Evolutionary conservation across 257 asterid genomes (phyloP), one percentile per base, ranked within the genome.

Genomic region (Nyctanthes arbortristis): DNA sequence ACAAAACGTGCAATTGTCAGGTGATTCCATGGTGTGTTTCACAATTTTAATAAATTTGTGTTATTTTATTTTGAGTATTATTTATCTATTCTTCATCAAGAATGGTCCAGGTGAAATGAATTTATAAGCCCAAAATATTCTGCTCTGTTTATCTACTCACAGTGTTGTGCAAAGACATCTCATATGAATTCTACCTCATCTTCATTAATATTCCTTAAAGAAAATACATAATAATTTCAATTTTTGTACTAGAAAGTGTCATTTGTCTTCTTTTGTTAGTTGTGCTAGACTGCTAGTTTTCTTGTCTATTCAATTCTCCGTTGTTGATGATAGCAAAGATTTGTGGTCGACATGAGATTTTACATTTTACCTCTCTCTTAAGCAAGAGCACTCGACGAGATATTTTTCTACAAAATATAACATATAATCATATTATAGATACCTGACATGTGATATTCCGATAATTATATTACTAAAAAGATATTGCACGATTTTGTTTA

Each of bases 181-280:
- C 74, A 67, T 67, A 61, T 72, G 75, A 40, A 68, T 25, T 72
- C 70, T 39, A 63, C 73, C 73, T 56, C 31, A 57, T 72, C 68
- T 18, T 67, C 13, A 45, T 24, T 18, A 18, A 66, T 24, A 59
- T 35, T 71, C 31, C 8, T 8, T 29, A 34, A 34, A 67, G 18
- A 2, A 25, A 4, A 31, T 49, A 18, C 31, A 11, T 37, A 61
- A 59, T 45, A 43, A 18, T 14, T 9, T 54, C 67, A 60, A 59
- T 60, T 66, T 35, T 56, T 34, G 36, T 49, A 33, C 66, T 12
- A 70, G 61, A 80, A 77, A 77, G 74, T 28, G 7, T 59, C 60
- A 14, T 72, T 80, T 77, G 88, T 80, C 79, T 52, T 69, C 63
- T 72, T 72, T n/a, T 71, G 40, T 43, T 37, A 67, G 67, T 54